Base-by-base conservation (phyloP, 768 basidiomycete genomes). In the Artomyces pyxidatus region DNA sequence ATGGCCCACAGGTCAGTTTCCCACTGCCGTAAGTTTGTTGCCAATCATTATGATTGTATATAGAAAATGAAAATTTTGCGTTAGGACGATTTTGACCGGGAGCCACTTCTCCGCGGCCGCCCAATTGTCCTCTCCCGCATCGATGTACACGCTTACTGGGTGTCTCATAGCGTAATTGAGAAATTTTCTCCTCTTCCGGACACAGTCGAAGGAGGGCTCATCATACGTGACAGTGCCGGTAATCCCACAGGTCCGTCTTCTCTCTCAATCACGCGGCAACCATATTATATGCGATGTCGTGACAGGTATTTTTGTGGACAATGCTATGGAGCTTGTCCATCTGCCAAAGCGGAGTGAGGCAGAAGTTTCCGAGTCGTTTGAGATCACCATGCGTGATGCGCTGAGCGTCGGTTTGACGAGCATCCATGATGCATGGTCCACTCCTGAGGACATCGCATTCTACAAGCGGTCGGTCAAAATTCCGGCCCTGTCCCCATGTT, bases 111-210 rank as follows among this genome's bases (percentile, higher is more conserved):
- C 0, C 68, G 68, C 22, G 81, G 77, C 0, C 76, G 87, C 0
- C 81, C 78, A 0, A 90, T 98, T 50, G 74, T 78, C 8, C 73
- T 98, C 5, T 68, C 66, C 14, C 77, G 94, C 16, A 76, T 94
- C 3, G 94, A 98, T 60, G 81, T 71, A 0, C 94, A 97, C 59
- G 91, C 89, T 0, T 67, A 75, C 17, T 97, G 93, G 94, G 83
- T 94, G 21, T 93, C 90, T 5, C 71, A 75, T 11, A 73, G 76
- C 2, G 80, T 91, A 0, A 68, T 97, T 1, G 75, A 80, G 27
- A 58, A 80, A 4, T 75, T 92, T 62, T 72, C 71, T 0, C 59
- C 75, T 1, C 68, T 93, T 1, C 88, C 90, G 0, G 58, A 68
- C 1, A 58, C 71, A 4, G 75, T 93, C 0, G 75, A 80, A 3